phyloP scores from a whole-genome alignment of 768 basidiomycete genomes.

The Leccinum subgranulosum region DNA sequence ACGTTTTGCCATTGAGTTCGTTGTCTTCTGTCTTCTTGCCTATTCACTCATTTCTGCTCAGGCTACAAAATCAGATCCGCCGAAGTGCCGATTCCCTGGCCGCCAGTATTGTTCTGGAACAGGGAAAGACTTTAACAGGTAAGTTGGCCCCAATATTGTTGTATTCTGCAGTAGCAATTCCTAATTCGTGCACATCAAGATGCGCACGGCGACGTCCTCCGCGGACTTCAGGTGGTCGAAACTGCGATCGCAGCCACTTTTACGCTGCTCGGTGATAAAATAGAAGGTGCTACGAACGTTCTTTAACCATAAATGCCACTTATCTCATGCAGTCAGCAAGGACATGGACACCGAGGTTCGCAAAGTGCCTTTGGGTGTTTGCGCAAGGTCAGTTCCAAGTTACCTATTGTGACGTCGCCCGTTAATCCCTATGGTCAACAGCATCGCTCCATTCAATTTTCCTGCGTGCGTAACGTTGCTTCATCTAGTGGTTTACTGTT shows the following conservation, averaged over 20 bases:
- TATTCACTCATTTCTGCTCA: slow-evolving; percentile 29
- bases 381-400: slow-evolving; percentile 48
- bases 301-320: slow-evolving; percentile 5
- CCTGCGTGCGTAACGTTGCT: slow-evolving; percentile 58
- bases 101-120: slow-evolving; percentile 86
- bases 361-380: slow-evolving; percentile 83
- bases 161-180: background rate
- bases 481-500: background rate
- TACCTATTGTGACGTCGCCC: background rate
- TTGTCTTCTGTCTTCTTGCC: slow-evolving; percentile 12
- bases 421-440: slow-evolving; percentile 23
- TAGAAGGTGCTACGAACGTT: slow-evolving; percentile 63
- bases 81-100: slow-evolving; percentile 85
- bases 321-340: slow-evolving; percentile 61
- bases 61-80: slow-evolving; percentile 84
- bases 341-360: slow-evolving; percentile 96
- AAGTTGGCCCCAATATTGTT: slow-evolving; percentile 5
- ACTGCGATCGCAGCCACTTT: slow-evolving; percentile 78
- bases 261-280: slow-evolving; percentile 83
- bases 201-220: slow-evolving; percentile 91
- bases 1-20: slow-evolving; percentile 84
- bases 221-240: slow-evolving; percentile 88
- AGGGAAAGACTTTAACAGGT: slow-evolving; percentile 93
- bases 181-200: slow-evolving; percentile 42
- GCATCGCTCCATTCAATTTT: slow-evolving; percentile 87